Evolutionary conservation across 352 stramenopile genomes (phyloP).

Genomic region (Poterioochromonas sp.): DNA sequence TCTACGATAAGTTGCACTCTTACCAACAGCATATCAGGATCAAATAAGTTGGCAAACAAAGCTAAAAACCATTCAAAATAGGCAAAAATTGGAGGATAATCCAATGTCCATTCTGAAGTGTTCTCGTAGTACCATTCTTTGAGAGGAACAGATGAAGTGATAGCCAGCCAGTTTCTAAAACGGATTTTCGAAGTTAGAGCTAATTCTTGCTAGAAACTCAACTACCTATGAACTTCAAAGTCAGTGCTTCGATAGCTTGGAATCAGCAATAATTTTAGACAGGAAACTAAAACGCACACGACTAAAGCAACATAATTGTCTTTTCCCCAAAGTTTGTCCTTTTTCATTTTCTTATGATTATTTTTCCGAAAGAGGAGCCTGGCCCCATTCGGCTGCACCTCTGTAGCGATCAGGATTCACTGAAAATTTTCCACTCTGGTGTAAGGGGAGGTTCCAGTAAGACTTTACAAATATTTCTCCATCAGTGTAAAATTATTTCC

Average conservation of each 20-base stretch:
- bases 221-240: constrained; percentile 83
- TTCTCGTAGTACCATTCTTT: constrained; percentile 88
- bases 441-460: no score
- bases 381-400: no score
- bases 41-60: constrained; percentile 53
- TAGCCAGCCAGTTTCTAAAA: constrained; percentile 87
- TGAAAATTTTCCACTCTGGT: no score
- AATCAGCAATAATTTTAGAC: constrained; percentile 79
- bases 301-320: no score
- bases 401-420: no score
- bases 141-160: constrained; percentile 76
- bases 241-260: constrained; percentile 87
- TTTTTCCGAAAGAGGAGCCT: no score
- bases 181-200: not conserved
- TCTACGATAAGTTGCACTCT: constrained; percentile 37
- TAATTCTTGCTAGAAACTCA: not conserved
- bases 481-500: no score
- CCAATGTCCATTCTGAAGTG: constrained; percentile 90
- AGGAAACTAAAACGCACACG: no score
- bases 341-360: no score
- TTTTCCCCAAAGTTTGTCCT: no score
- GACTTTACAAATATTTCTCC: no score
- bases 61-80: constrained; percentile 84
- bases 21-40: constrained; percentile 59
- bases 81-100: constrained; percentile 96